Evolutionary conservation across 148 eudicot species (phyloP), one percentile per base, ranked within the genome.

Genomic region (Simmondsia chinensis): DNA sequence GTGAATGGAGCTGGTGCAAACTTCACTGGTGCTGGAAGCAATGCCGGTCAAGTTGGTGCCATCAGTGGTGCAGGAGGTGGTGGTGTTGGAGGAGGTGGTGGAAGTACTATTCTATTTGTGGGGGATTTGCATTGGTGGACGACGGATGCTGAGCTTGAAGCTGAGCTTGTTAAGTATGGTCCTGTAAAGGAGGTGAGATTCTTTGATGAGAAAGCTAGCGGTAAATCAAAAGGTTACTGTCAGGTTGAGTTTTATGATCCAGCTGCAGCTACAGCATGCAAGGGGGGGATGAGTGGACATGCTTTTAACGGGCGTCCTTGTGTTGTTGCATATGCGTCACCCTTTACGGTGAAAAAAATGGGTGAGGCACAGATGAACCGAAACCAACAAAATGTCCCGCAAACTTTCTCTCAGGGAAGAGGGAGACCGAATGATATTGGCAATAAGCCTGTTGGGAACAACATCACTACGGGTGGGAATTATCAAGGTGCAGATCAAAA

Each of bases 71-170:
- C 35, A 11, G 79, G 70, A 24, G 69, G 47, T 33, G 59, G 60
- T 35, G 66, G 59, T 18, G 53, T 69, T 35, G 48, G 66, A 52
- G 37, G 64, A 65, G 23, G 20, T 48, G 31, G 33, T 54, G 17
- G 55, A 62, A 40, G 66, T 34, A 87, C 94, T 34, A 83, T 71
- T 72, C 62, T 87, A 47, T 89, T 77, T 76, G 97, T 89, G 42
- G 97, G 97, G 29, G 95, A 89, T 38, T 71, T 89, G 47, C 97
- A 89, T 54, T 89, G 97, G 97, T 89, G 97, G 97, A 89, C 97
- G 32, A 89, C 97, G 0, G 97, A 89, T 74, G 84, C 79, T 13
- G 97, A 89, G 56, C 55, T 89, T 13, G 97, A 89, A 66, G 67
- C 65, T 56, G 87, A 61, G 36, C 66, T 84, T n/a, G 61, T 76